Evolutionary conservation across 139 green algal genomes (phyloP), one percentile per base, ranked within the genome.

Genomic region (Coelastrella sp.): DNA sequence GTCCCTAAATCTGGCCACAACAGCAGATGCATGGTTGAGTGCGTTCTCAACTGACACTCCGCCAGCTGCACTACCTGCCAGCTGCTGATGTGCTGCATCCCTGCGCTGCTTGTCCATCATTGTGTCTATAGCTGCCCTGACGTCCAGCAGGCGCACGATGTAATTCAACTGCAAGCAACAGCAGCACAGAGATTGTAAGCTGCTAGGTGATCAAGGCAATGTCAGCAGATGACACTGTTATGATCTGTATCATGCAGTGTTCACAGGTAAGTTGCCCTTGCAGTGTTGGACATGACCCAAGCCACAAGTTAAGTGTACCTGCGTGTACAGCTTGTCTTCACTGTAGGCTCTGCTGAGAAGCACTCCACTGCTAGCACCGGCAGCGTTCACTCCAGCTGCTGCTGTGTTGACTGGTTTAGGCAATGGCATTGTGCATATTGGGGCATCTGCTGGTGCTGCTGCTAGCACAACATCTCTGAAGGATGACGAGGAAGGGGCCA

Each of bases 301-400:
- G 63, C 12, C 63, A 4, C 4, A 70, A 70, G 35, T 49, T 49
- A 57, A 58, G 74, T 49, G n/a, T 63, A 90, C 85, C 93, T 98
- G 94, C 6, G 91, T 96, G 91, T 97, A 97, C 63, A 98, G 92
- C 58, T 91, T 83, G 59, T 91, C 92, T 87, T 97, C 95, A 4
- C 82, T 86, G 25, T 93, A 79, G 22, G 84, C 88, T 27, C 87
- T 84, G 61, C 91, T 83, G 91, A 95, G 65, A 80, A 94, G 86
- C 66, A 87, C 78, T 27, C 20, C 24, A 8, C 49, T 63, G 9
- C 87, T 22, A 24, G 78, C 78, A 20, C 19, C 49, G 0, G 68
- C 84, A 78, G 63, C 65, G 78, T 14, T 63, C 27, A 24, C 56
- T 12, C 61, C 61, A 27, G 49, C 85, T 65, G 85, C 56, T 19